Evolutionary conservation across 352 stramenopile genomes (phyloP), one percentile per base, ranked within the genome.

Genomic region (Pythium vanterpoolii): DNA sequence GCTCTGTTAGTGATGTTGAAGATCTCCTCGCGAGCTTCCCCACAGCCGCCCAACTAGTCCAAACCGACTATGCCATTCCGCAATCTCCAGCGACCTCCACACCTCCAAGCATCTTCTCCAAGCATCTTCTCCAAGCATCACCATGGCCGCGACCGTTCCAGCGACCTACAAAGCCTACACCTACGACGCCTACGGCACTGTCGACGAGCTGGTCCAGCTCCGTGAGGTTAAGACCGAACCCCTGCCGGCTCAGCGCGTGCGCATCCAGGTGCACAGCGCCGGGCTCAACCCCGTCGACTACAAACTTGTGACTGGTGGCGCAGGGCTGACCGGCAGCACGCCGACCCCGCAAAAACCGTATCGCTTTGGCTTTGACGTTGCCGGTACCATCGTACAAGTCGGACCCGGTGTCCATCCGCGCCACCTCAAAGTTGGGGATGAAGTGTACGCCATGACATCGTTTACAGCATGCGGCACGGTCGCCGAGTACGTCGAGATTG

Each of bases 401-500:
- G 58, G 58, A 24, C 21, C n/a, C 5, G 46, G 38, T 5, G 56
- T 64, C 3, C 53, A 71, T 39, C 67, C 52, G 18, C 44, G 43
- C 26, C 16, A 18, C 16, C 36, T 59, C 43, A 58, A 59, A 30
- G 58, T 59, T 18, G 58, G 58, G 9, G 58, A 65, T 19, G 38
- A 59, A 23, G 58, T 65, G 21, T 65, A 72, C 46, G 64, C 54
- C 26, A 73, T 71, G 56, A 45, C 58, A 0, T 39, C 46, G n/a
- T 57, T 65, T 34, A 30, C 34, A 1, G 33, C 70, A 66, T 42
- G 39, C 57, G 49, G 58, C 18, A 59, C 67, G 3, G 69, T 84
- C 31, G 75, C 62, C 47, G 75, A 85, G 56, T 85, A 79, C 38
- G 43, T 79, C 14, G 66, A 67, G 23, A 42, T 74, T 19, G 69